A percentile compares a stretch with the other conserved stretches of the same genome.
These are phyloP conservation scores for Hypocrella siamensis DNA, from an alignment of 2,329 filamentous ascomycete species.

Conservation along the genomic window DNA sequence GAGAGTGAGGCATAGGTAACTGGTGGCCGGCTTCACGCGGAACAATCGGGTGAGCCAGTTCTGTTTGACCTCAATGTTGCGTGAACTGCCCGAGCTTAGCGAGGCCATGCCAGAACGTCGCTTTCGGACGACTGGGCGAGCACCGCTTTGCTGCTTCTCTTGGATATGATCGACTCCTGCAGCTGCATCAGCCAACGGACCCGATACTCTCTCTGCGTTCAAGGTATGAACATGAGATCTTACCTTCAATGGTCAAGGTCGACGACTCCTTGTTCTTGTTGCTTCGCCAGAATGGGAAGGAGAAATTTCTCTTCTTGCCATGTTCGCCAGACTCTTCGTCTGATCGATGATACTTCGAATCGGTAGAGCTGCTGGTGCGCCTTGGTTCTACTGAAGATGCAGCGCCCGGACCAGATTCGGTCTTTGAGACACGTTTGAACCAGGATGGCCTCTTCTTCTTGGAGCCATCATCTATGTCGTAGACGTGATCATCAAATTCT, in stretches of 20 bases:
- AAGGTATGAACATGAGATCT: not conserved
- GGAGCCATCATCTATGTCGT: conserved; percentile 6
- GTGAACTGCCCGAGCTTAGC: conserved; percentile 21
- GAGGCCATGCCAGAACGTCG: conserved; percentile 15
- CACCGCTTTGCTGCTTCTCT: conserved; percentile 3
- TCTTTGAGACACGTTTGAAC: conserved; percentile 34
- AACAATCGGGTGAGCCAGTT: conserved; percentile 86
- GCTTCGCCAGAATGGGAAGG: conserved; percentile 39
- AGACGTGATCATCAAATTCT: conserved; percentile 7
- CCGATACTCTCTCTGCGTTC: not conserved
- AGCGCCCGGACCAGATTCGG: conserved; percentile 7
- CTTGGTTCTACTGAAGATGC: conserved; percentile 1
- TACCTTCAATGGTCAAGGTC: conserved; percentile 29
- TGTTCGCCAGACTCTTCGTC: conserved; percentile 9
- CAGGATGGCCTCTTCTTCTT: conserved; percentile 33
- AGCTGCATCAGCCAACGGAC: conserved; percentile 1
- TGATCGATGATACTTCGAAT: conserved; percentile 5
- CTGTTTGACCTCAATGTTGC: conserved; percentile 51
- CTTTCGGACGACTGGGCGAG: conserved; percentile 2
- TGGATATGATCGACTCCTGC: not conserved
- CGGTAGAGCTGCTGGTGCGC: conserved; percentile 1
- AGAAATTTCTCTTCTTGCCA: conserved; percentile 36
- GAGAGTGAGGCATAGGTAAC: conserved; percentile 59
- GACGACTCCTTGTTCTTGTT: conserved; percentile 26
- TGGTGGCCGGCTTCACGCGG: conserved; percentile 69